phyloP scores from a whole-genome alignment of 225 moss, liverwort and hornwort genomes.

The Bryum argenteum region DNA sequence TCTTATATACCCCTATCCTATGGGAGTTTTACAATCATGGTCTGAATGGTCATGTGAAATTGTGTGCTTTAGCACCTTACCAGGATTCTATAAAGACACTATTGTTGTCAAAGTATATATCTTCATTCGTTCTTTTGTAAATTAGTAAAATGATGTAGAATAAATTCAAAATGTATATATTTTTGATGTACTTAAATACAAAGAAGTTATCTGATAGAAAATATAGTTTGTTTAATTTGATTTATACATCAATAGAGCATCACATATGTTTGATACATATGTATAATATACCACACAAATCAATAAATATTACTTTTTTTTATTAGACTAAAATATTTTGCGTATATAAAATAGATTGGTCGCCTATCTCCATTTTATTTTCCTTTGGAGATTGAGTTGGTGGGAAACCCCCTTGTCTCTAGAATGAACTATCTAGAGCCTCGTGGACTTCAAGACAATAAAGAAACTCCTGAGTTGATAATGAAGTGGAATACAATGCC shows the following conservation, averaged over 20 bases:
- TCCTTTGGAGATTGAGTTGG: constrained; percentile 76
- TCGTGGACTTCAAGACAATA: constrained; percentile 73
- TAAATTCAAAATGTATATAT: not conserved
- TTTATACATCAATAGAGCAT: fast-evolving
- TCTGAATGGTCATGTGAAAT: constrained; percentile 85
- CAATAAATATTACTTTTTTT: too few relatives aligned
- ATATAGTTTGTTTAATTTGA: not conserved
- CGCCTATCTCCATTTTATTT: constrained; percentile 65
- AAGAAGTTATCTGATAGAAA: too few relatives aligned
- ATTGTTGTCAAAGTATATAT: constrained; percentile 64
- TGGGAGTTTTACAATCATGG: constrained; percentile 74
- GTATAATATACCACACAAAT: too few relatives aligned
- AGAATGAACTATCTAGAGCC: constrained; percentile 79
- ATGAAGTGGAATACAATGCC: constrained; percentile 78
- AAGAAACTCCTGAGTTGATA: constrained; percentile 63
- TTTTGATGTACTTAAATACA: not conserved
- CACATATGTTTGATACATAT: fast-evolving
- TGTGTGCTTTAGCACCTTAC: constrained; percentile 84
- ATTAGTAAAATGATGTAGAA: not conserved
- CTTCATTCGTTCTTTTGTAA: not conserved
- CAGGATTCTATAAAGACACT: constrained; percentile 72
- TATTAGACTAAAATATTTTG: not conserved
- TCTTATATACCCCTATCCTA: constrained; percentile 69
- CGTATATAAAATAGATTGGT: constrained; percentile 55
- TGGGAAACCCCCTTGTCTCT: constrained; percentile 84